These are phyloP conservation scores for Quercus agrifolia DNA, from an alignment of 306 rosid species.

Conservation along the genomic window DNA sequence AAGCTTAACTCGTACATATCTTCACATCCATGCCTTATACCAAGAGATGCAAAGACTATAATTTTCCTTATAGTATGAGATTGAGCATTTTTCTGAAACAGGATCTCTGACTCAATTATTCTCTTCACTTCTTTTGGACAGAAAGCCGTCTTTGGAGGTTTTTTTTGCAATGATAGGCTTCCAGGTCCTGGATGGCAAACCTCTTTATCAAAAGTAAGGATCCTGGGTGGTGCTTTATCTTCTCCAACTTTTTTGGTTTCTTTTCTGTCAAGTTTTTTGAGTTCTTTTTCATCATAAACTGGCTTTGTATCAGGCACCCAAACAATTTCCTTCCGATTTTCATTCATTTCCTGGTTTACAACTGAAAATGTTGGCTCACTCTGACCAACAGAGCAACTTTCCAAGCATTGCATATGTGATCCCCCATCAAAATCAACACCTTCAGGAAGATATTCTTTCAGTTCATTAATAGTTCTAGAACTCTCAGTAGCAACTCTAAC, in stretches of 20 bases:
- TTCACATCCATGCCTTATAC: conserved; percentile 84
- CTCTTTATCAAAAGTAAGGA: conserved; percentile 20
- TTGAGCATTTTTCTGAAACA: conserved; percentile 59
- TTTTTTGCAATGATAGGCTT: conserved; percentile 35
- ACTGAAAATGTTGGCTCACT: conserved; percentile 15
- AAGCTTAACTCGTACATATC: conserved; percentile 78
- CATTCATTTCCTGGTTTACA: conserved; percentile 27
- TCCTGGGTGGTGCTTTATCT: conserved; percentile 5
- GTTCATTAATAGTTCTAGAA: conserved; percentile 18
- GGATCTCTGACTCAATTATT: conserved; percentile 53
- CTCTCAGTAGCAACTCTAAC: conserved; percentile 23
- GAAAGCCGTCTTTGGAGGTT: conserved; percentile 69
- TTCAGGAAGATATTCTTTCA: conserved; percentile 13
- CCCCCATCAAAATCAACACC: conserved; percentile 28
- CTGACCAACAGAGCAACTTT: conserved; percentile 7
- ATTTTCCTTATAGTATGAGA: conserved; percentile 84
- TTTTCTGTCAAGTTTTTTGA: conserved; percentile 18
- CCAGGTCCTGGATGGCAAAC: conserved; percentile 21
- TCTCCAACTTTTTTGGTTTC: conserved; percentile 25
- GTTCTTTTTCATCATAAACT: conserved; percentile 15
- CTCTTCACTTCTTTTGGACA: conserved; percentile 85
- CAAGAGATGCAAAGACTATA: conserved; percentile 80
- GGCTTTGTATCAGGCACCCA: conserved; percentile 18
- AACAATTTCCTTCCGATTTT: conserved; percentile 22
- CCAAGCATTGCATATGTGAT: conserved; percentile 12